A percentile compares a stretch with the other conserved stretches of the same genome.
Conservation (phyloP, 805 yeast genomes). For the Lachancea dasiensis region DNA sequence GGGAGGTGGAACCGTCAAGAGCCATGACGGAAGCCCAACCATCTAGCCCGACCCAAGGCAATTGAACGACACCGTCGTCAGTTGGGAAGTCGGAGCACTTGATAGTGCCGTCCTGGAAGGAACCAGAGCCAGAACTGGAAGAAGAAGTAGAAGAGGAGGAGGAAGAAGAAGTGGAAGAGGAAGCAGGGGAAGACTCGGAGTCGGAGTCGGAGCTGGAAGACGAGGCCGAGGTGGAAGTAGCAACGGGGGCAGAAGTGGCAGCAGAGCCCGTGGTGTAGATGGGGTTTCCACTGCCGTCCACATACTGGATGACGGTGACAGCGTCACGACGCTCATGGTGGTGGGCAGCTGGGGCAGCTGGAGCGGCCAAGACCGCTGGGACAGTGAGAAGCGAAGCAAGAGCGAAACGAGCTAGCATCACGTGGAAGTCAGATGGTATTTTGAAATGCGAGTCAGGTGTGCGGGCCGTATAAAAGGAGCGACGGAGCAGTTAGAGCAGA, state of each 20-base stretch:
- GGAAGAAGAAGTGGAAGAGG: constrained; percentile 20
- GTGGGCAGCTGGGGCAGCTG: constrained; percentile 24
- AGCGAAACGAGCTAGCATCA: constrained; percentile 4
- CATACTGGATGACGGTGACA: constrained; percentile 30
- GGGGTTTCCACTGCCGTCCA: constrained; percentile 28
- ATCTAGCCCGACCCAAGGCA: constrained; percentile 48
- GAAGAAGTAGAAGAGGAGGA: constrained; percentile 17
- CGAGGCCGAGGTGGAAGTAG: constrained; percentile 19
- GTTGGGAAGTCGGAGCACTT: constrained; percentile 65
- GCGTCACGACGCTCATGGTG: constrained; percentile 27
- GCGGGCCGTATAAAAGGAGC: constrained; percentile 9
- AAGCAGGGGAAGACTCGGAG: constrained; percentile 1
- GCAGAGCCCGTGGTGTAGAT: constrained; percentile 13
- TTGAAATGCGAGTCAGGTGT: too few relatives aligned
- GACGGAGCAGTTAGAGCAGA: constrained; percentile 3
- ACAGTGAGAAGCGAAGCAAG: constrained; percentile 2
- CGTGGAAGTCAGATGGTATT: too few relatives aligned
- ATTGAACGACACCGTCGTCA: constrained; percentile 64
- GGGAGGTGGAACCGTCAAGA: constrained; percentile 48
- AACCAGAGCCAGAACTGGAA: constrained; percentile 36
- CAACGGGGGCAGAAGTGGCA: constrained; percentile 11
- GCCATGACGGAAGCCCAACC: constrained; percentile 42
- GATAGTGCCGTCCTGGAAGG: constrained; percentile 65
- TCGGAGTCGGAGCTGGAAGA: constrained; percentile 25
- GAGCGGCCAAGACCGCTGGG: constrained; percentile 19